Percentiles rank a stretch among this genome's conserved stretches.
Evolutionary conservation across 2,329 filamentous ascomycete genomes (phyloP).

Genomic region (Camillea tinctor): DNA sequence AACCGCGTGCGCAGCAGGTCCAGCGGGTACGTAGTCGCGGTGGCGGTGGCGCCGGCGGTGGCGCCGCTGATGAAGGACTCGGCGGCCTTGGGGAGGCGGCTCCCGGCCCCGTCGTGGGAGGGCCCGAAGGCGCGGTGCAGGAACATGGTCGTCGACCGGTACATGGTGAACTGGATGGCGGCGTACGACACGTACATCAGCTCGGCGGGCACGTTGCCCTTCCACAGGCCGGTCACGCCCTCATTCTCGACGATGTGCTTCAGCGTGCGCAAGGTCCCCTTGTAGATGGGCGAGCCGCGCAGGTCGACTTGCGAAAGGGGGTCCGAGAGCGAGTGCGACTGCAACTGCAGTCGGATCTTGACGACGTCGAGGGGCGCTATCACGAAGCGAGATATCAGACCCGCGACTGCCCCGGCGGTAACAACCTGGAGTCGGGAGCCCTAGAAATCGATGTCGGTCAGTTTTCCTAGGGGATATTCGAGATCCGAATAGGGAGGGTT

Average conservation of each 20-base stretch:
- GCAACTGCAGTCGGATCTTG: conserved; percentile 95
- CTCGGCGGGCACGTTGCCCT: conserved; percentile 95
- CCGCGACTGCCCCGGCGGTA: conserved; percentile 62
- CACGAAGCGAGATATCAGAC: conserved; percentile 88
- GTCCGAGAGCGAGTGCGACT: conserved; percentile 79
- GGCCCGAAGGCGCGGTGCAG: conserved; percentile 53
- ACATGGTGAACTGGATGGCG: conserved; percentile 84
- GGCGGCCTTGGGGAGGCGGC: conserved; percentile 59
- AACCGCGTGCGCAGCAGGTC: conserved; percentile 93
- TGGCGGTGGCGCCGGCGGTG: conserved; percentile 76
- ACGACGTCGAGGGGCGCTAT: conserved; percentile 95
- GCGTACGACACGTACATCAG: conserved; percentile 91
- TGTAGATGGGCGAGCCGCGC: conserved; percentile 57
- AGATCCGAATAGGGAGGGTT: neutral
- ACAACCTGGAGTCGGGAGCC: conserved; percentile 58
- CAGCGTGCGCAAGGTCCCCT: conserved; percentile 74
- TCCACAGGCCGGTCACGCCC: conserved; percentile 87
- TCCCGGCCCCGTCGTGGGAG: conserved; percentile 33
- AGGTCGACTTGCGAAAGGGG: conserved; percentile 57
- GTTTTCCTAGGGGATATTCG: neutral
- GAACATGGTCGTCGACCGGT: conserved; percentile 70
- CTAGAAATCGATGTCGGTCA: conserved; percentile 31
- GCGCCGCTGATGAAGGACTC: conserved; percentile 85
- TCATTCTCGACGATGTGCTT: conserved; percentile 76
- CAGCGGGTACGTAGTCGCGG: conserved; percentile 83